These are phyloP conservation scores for Paracoccidioides lutzii DNA, from an alignment of 2,329 filamentous ascomycete genomes.

Conservation along the genomic window DNA sequence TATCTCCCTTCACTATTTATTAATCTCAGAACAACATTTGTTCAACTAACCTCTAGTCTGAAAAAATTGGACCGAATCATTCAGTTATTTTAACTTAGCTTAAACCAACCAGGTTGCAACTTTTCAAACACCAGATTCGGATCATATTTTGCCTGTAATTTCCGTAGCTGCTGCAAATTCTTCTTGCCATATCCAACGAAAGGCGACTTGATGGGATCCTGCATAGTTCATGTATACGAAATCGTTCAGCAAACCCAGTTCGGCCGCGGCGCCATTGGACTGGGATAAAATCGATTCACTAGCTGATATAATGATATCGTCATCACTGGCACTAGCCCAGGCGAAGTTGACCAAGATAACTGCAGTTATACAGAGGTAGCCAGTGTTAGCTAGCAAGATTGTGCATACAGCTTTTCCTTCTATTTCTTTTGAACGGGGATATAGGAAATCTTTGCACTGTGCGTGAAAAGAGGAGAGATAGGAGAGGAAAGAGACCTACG, in stretches of 20 bases:
- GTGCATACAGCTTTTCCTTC: background rate
- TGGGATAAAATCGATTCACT: slow-evolving; percentile 17
- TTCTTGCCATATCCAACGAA: slow-evolving; percentile 12
- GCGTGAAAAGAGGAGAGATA: background rate
- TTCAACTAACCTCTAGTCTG: too few relatives aligned
- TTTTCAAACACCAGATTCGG: slow-evolving; percentile 16
- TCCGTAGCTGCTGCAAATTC: slow-evolving; percentile 12
- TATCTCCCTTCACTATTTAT: too few relatives aligned
- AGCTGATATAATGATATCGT: slow-evolving; percentile 17
- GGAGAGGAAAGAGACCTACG: background rate
- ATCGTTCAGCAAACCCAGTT: slow-evolving; percentile 16
- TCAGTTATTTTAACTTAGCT: slow-evolving; percentile 16
- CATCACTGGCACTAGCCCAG: slow-evolving; percentile 23
- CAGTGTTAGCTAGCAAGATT: slow-evolving; percentile 8
- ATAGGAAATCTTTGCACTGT: background rate
- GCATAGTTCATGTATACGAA: slow-evolving; percentile 16
- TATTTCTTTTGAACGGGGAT: too few relatives aligned
- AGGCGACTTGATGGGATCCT: slow-evolving; percentile 12
- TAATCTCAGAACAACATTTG: too few relatives aligned
- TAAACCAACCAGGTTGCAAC: slow-evolving; percentile 32
- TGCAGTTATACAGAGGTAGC: background rate
- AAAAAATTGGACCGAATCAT: too few relatives aligned
- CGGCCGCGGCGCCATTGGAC: slow-evolving; percentile 19
- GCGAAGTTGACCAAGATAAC: background rate
- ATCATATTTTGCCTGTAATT: slow-evolving; percentile 13